Evolutionary conservation across 2,329 filamentous ascomycete species (phyloP).

Genomic region (Colletotrichum tamarilloi): DNA sequence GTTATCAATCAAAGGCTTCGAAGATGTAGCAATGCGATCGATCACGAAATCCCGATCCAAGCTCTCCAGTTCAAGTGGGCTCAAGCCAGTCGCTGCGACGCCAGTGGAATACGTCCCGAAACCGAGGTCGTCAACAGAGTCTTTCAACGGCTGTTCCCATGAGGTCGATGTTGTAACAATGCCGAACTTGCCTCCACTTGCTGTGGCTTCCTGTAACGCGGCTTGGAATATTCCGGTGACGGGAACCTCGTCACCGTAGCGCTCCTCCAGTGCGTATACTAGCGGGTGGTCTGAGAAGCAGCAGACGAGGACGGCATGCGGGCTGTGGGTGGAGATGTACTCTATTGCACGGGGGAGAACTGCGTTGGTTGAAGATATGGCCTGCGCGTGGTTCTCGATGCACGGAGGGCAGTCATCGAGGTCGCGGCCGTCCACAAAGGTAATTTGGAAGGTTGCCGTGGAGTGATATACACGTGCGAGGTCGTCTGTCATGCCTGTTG

Average conservation of each 20-base stretch:
- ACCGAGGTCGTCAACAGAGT: neutral
- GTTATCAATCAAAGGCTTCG: conserved; percentile 4
- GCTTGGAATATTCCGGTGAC: conserved; percentile 22
- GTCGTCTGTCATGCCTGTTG: conserved; percentile 25
- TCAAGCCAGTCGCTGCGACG: conserved; percentile 11
- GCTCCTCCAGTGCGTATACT: conserved; percentile 5
- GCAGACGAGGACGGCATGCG: conserved; percentile 23
- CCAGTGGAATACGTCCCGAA: neutral
- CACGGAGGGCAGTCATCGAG: conserved; percentile 13
- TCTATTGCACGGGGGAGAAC: conserved; percentile 7
- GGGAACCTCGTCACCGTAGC: neutral
- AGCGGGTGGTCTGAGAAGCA: conserved; percentile 32
- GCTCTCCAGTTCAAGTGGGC: conserved; percentile 16
- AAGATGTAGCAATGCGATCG: neutral
- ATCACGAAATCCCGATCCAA: conserved; percentile 10
- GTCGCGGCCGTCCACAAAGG: conserved; percentile 18
- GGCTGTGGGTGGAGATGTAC: neutral
- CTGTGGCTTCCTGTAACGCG: conserved; percentile 4
- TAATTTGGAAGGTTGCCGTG: neutral
- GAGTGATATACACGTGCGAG: conserved; percentile 3
- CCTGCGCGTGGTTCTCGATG: conserved; percentile 22
- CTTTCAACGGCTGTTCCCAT: conserved; percentile 7
- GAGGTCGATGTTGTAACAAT: conserved; percentile 20
- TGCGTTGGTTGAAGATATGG: neutral
- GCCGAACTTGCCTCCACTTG: neutral